Evolutionary conservation across 768 basidiomycete species (phyloP).

Genomic region (Xerocomellus chrysenteron): DNA sequence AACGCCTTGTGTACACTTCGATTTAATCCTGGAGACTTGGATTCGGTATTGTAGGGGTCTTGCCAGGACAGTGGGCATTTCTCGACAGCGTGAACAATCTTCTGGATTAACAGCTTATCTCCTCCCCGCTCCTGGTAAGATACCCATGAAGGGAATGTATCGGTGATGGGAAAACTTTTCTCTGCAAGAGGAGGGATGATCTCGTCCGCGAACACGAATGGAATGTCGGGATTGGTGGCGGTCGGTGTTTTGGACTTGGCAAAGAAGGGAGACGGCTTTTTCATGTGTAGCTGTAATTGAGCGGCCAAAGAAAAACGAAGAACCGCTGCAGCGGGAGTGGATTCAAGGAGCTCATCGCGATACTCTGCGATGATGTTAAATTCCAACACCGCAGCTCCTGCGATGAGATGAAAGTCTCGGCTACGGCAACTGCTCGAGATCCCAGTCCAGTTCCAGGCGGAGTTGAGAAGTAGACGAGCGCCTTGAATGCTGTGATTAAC

Average conservation of each 20-base stretch:
- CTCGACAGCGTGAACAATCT: neutral
- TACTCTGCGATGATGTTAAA: neutral
- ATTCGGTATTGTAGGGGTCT: neutral
- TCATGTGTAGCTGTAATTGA: neutral
- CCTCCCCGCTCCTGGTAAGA: neutral
- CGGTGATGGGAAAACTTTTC: neutral
- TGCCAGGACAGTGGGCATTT: neutral
- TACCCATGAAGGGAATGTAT: neutral
- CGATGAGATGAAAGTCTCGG: neutral
- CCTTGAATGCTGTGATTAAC: neutral
- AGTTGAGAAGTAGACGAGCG: neutral
- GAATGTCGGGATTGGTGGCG: neutral
- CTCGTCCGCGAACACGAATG: neutral
- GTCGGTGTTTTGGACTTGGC: neutral
- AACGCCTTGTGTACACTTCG: neutral
- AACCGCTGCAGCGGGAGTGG: neutral
- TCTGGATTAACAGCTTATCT: neutral
- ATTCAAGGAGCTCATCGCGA: neutral
- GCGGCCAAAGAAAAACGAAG: neutral
- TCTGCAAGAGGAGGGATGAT: neutral
- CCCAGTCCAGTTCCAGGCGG: neutral
- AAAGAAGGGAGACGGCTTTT: neutral
- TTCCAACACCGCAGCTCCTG: neutral
- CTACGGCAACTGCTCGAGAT: neutral
- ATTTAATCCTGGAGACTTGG: neutral